Evolutionary conservation across 805 yeast species (phyloP).

Genomic region (Saccharomyces jurei): DNA sequence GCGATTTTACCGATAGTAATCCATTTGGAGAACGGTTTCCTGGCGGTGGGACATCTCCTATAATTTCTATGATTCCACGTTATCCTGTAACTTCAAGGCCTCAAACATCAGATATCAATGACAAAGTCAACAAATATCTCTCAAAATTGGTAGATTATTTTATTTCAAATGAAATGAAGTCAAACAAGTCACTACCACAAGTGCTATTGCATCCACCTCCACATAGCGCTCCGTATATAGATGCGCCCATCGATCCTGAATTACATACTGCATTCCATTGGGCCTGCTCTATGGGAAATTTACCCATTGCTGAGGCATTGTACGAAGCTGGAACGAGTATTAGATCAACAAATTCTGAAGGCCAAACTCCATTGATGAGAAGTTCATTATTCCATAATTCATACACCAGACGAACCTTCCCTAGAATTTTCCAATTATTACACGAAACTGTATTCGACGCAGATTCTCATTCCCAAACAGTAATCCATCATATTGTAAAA

Average conservation of each 20-base stretch:
- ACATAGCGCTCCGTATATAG: slow-evolving; percentile 37
- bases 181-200: slow-evolving; percentile 20
- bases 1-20: slow-evolving; percentile 24
- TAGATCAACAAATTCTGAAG: slow-evolving; percentile 56
- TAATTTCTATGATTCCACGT: slow-evolving; percentile 25
- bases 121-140: slow-evolving; percentile 27
- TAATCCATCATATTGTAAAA: slow-evolving; percentile 78
- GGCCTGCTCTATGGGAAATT: slow-evolving; percentile 94
- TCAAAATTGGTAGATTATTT: slow-evolving; percentile 29
- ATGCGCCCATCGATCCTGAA: slow-evolving; percentile 82
- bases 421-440: slow-evolving; percentile 65
- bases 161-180: slow-evolving; percentile 26
- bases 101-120: slow-evolving; percentile 26
- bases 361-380: slow-evolving; percentile 83
- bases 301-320: slow-evolving; percentile 66
- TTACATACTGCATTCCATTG: slow-evolving; percentile 94
- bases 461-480: slow-evolving; percentile 66
- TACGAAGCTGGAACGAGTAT: slow-evolving; percentile 60
- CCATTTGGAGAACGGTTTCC: slow-evolving; percentile 26
- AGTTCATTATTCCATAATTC: slow-evolving; percentile 83
- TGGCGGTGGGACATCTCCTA: slow-evolving; percentile 28
- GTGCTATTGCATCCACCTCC: slow-evolving; percentile 27
- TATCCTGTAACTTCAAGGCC: slow-evolving; percentile 20
- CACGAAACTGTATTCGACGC: slow-evolving; percentile 70
- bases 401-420: slow-evolving; percentile 70